Conservation (phyloP, 2,329 filamentous ascomycete species). For the Neocatenulostroma microsporum region DNA sequence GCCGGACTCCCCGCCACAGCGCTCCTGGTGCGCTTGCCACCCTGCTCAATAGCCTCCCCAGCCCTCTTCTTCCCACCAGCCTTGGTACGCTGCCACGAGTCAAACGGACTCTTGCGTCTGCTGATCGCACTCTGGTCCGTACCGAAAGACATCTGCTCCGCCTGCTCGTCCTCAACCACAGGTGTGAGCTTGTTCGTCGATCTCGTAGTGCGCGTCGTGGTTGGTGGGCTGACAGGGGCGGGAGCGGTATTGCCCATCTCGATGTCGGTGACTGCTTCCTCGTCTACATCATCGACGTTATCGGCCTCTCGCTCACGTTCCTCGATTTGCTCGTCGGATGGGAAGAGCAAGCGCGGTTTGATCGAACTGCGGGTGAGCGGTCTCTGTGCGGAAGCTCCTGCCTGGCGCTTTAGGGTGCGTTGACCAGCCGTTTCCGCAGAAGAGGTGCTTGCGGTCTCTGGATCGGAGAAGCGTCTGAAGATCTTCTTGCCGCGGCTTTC, state of each 20-base stretch:
- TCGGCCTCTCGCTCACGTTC: slow-evolving; percentile 37
- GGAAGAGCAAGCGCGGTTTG: slow-evolving; percentile 66
- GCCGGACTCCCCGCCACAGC: slow-evolving; percentile 6
- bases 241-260: slow-evolving; percentile 26
- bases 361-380: slow-evolving; percentile 60
- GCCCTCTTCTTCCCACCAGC: slow-evolving; percentile 10
- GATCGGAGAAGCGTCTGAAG: slow-evolving; percentile 58
- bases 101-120: slow-evolving; percentile 49
- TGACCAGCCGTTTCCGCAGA: slow-evolving; percentile 13
- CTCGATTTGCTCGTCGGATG: slow-evolving; percentile 42
- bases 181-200: slow-evolving; percentile 31
- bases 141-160: slow-evolving; percentile 7
- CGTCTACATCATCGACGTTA: slow-evolving; percentile 55
- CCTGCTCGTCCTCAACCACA: slow-evolving; percentile 10
- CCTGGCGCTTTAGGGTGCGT: slow-evolving; percentile 29
- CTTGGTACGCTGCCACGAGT: slow-evolving; percentile 62
- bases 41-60: slow-evolving; percentile 5
- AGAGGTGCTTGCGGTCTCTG: slow-evolving; percentile 28
- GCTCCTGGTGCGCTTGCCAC: slow-evolving; percentile 11
- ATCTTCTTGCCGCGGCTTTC: slow-evolving; percentile 69
- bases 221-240: slow-evolving; percentile 49
- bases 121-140: slow-evolving; percentile 2
- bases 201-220: slow-evolving; percentile 54
- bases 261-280: slow-evolving; percentile 50
- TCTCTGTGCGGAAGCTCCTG: slow-evolving; percentile 34